Conservation (phyloP, 1,284 basidiomycete species). For the Ceratobasidium sp. region DNA sequence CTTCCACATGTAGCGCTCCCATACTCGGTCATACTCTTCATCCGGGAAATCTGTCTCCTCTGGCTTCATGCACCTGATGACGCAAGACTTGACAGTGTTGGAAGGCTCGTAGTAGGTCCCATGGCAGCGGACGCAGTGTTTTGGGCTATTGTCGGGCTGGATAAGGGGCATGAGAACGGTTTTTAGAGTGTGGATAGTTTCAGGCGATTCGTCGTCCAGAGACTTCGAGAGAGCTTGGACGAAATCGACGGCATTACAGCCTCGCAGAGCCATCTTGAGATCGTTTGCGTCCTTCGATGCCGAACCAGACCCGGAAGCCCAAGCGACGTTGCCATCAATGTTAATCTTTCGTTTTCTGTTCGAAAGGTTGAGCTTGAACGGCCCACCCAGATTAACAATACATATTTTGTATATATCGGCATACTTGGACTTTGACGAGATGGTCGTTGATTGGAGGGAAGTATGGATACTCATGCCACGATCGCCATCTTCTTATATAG, state of each 20-base stretch:
- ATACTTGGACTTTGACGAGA: neutral
- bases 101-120: neutral
- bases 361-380: neutral
- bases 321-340: neutral
- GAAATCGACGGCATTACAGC: neutral
- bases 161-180: neutral
- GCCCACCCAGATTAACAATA: neutral
- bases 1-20: neutral
- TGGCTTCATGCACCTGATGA: neutral
- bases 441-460: neutral
- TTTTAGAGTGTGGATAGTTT: neutral
- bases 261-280: neutral
- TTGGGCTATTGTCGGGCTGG: neutral
- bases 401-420: neutral
- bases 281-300: neutral
- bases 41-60: neutral
- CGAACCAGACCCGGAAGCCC: neutral
- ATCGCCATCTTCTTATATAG: neutral
- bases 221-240: neutral
- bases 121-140: neutral
- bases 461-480: neutral
- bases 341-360: constrained; percentile 2
- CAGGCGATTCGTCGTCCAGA: neutral
- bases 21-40: neutral
- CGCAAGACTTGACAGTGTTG: neutral